Evolutionary conservation across 2,329 filamentous ascomycete species (phyloP), one percentile per base, ranked within the genome.

Genomic region (Daldinia sp.): DNA sequence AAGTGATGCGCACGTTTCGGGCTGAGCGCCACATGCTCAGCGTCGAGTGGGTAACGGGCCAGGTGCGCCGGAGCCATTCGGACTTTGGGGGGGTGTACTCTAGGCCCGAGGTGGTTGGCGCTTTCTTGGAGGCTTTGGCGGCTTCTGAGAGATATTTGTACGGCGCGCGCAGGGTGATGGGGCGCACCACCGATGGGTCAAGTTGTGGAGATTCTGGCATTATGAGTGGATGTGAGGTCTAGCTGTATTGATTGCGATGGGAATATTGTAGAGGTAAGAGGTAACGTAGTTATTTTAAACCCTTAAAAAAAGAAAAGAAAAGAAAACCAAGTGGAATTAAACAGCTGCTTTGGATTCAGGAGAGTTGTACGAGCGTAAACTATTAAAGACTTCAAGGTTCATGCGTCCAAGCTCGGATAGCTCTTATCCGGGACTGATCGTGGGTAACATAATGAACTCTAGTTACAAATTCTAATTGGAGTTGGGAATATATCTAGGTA

Each of bases 1-100:
- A 96, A 30, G 87, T 90, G 75, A 96, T 94, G 71, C 85, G 84
- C 11, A 96, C 91, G 77, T 95, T 95, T 74, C 88, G 89, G 54
- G 90, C 89, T 47, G 85, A 84, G 70, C 87, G 87, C 92, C 92
- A 96, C 90, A 95, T 93, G 66, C 85, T 79, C 9, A 93, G 85
- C 4, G 90, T 92, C 3, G 88, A 91, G 78, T 93, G 89, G 9
- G 90, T 91, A 58, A 93, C 89, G 70, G 85, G 79, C 90, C 90
- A 93, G 61, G 86, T 90, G 63, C 88, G 81, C 53, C 82, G 77
- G 45, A 93, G 84, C 83, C 85, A 91, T 59, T 82, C 76, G 23
- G 87, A 75, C 2, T 84, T 73, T 3, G 88, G 87, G 1, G 80
- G 67, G 11, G 75, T 63, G 74, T 79, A 79, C 48, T 66, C 57